Evolutionary conservation across 768 basidiomycete genomes (phyloP).

Genomic region (Hygrophorus pudorinus): DNA sequence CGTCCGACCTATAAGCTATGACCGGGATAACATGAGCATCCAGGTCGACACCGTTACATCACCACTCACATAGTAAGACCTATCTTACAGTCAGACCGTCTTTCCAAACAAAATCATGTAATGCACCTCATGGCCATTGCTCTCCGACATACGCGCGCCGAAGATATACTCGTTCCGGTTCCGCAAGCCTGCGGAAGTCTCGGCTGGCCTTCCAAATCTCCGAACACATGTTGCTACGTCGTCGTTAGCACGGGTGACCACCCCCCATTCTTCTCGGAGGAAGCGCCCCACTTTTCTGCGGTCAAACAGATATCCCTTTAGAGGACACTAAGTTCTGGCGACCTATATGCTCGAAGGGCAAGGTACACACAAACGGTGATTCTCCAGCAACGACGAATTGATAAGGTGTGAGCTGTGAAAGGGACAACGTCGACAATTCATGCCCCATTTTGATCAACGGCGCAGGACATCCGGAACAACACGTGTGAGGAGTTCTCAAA

Average conservation of each 20-base stretch:
- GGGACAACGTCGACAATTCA: constrained; percentile 61
- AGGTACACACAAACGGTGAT: constrained; percentile 53
- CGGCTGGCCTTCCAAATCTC: constrained; percentile 50
- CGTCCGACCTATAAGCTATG: constrained; percentile 65
- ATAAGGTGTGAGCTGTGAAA: constrained; percentile 73
- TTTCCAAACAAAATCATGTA: not conserved
- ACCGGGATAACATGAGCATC: not conserved
- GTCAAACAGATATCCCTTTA: constrained; percentile 75
- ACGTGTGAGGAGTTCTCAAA: constrained; percentile 60
- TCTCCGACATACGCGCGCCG: constrained; percentile 58
- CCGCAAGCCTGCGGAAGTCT: constrained; percentile 22
- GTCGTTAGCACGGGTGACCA: constrained; percentile 28
- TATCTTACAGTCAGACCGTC: constrained; percentile 15
- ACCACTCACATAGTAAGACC: constrained; percentile 54
- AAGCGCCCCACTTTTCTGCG: constrained; percentile 59
- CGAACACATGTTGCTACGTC: constrained; percentile 72
- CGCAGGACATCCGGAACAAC: constrained; percentile 52
- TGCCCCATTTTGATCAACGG: constrained; percentile 59
- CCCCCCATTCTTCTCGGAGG: constrained; percentile 63
- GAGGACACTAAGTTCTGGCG: constrained; percentile 3
- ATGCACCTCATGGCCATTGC: constrained; percentile 67
- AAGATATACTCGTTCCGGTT: constrained; percentile 55
- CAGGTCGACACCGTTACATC: not conserved
- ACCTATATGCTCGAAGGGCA: not conserved
- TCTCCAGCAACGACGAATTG: constrained; percentile 82